Conservation (phyloP, 2,329 filamentous ascomycete species). For the Alternaria tenuissima region DNA sequence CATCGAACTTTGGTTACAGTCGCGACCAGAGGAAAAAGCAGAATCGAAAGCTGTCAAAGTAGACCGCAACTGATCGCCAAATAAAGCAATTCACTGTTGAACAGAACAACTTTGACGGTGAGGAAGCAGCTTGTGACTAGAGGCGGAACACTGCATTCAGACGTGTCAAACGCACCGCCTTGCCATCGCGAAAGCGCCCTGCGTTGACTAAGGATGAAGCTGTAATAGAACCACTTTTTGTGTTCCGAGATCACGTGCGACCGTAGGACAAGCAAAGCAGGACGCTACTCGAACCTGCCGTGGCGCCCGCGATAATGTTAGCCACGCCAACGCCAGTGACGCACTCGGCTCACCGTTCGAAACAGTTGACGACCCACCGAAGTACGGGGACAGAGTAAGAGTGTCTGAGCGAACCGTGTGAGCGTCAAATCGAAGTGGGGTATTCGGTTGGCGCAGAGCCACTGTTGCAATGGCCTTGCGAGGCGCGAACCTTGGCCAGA, state of each 20-base stretch:
- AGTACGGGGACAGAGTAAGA: conserved; percentile 6
- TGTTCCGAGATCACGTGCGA: conserved; percentile 9
- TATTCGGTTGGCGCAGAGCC: conserved; percentile 6
- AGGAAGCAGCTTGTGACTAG: conserved; percentile 2
- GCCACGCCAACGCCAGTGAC: conserved; percentile 17
- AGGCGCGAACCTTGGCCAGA: conserved; percentile 18
- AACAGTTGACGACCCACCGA: conserved; percentile 7
- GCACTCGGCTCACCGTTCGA: conserved; percentile 18
- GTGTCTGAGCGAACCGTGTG: conserved; percentile 3
- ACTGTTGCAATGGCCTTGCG: conserved; percentile 5
- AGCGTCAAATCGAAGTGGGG: conserved; percentile 2
- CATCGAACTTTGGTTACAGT: conserved; percentile 5
- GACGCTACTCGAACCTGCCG: conserved; percentile 1
- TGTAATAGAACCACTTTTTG: conserved; percentile 18
- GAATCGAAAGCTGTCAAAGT: conserved; percentile 15
- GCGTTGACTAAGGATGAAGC: conserved; percentile 15
- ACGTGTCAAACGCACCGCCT: conserved; percentile 12
- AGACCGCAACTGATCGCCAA: conserved; percentile 26
- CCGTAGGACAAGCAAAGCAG: neutral
- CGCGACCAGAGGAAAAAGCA: conserved; percentile 15
- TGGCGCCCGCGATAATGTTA: conserved; percentile 15
- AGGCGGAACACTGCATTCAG: neutral
- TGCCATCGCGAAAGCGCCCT: conserved; percentile 3
- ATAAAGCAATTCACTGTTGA: conserved; percentile 18
- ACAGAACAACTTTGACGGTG: neutral